Percentiles rank a stretch among this genome's conserved stretches.
Evolutionary conservation across 73 alveolate species (phyloP).

Genomic region (Paramecium biaurelia): DNA sequence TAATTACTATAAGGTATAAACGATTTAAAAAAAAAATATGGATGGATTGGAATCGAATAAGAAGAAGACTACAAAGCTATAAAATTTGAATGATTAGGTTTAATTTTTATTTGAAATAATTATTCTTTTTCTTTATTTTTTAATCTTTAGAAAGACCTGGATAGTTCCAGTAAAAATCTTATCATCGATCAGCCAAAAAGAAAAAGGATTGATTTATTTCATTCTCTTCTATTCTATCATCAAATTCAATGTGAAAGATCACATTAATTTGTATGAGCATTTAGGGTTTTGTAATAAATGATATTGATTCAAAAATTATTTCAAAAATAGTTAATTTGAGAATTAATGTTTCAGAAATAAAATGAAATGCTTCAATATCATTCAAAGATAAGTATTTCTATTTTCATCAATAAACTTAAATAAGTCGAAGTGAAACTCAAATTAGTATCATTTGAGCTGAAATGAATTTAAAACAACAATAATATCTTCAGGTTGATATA

Average conservation of each 20-base stretch:
- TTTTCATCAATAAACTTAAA: no score
- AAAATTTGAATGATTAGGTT: neutral
- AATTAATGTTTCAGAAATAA: no score
- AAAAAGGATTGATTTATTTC: no score
- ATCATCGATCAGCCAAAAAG: neutral
- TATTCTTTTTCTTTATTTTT: neutral
- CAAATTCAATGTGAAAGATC: neutral
- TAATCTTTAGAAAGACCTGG: neutral
- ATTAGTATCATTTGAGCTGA: no score
- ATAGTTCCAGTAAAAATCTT: no score
- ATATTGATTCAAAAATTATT: no score
- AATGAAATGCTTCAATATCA: no score
- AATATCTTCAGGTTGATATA: no score
- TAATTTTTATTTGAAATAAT: neutral
- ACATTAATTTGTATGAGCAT: neutral
- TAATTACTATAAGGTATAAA: neutral
- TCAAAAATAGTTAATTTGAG: neutral
- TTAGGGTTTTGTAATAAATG: no score
- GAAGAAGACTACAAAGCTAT: neutral
- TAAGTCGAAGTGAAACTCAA: no score
- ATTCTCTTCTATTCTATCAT: neutral
- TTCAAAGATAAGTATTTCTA: no score
- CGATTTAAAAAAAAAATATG: neutral
- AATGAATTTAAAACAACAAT: no score
- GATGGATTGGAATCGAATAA: constrained; percentile 27